These are phyloP conservation scores for Metschnikowia anglica DNA, from an alignment of 805 yeast genomes.

Conservation along the genomic window DNA sequence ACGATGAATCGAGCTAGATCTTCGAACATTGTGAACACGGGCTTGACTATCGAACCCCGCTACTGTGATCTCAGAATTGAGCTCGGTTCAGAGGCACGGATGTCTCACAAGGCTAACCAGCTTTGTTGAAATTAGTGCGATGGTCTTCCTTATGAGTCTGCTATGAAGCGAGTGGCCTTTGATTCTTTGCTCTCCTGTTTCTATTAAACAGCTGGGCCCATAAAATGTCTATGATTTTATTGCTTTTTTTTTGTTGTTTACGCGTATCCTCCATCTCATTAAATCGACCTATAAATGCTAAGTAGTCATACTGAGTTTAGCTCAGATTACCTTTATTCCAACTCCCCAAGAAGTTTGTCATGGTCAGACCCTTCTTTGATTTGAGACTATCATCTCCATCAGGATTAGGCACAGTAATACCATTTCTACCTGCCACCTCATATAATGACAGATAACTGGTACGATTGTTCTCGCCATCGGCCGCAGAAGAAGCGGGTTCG, in stretches of 20 bases:
- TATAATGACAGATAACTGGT: conserved; percentile 46
- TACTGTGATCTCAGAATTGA: not conserved
- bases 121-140: not conserved
- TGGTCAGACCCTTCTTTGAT: conserved; percentile 33
- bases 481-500: conserved; percentile 8
- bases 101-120: not conserved
- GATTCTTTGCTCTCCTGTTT: too few species aligned
- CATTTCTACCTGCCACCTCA: conserved; percentile 51
- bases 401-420: conserved; percentile 33
- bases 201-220: too few species aligned
- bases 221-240: too few species aligned
- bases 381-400: conserved; percentile 20
- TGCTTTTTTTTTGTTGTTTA: not conserved
- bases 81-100: not conserved
- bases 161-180: too few species aligned
- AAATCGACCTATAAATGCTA: conserved; percentile 1
- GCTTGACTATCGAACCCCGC: not conserved
- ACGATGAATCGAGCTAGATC: conserved; percentile 2
- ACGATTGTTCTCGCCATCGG: conserved; percentile 16
- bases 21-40: conserved; percentile 2
- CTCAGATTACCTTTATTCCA: conserved; percentile 20
- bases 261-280: not conserved
- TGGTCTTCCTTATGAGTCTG: too few species aligned
- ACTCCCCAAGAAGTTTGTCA: conserved; percentile 21
- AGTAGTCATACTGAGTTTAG: conserved; percentile 2